phyloP scores from a whole-genome alignment of 2,329 filamentous ascomycete species.

The Penicillium sclerotiorum region DNA sequence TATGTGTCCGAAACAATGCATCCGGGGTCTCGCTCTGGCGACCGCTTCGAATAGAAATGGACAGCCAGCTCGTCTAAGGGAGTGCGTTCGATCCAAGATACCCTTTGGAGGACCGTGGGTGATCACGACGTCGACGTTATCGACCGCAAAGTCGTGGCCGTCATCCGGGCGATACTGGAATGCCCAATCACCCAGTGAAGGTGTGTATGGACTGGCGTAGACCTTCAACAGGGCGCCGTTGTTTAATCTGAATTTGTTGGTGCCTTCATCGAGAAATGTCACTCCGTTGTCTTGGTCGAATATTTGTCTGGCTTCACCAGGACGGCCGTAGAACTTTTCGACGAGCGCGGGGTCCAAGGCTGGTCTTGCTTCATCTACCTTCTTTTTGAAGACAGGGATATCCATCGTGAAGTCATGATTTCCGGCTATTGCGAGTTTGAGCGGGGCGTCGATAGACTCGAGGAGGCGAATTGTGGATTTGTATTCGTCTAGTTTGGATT shows the following conservation, averaged over 20 bases:
- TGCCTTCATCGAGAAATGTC: slow-evolving; percentile 55
- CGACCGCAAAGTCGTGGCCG: slow-evolving; percentile 42
- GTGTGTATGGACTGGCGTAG: slow-evolving; percentile 59
- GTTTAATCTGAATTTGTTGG: slow-evolving; percentile 48
- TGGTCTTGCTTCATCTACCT: slow-evolving; percentile 30
- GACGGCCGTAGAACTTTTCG: slow-evolving; percentile 44
- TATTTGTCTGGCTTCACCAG: slow-evolving; percentile 43
- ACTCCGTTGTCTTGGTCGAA: slow-evolving; percentile 43
- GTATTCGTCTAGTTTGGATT: not conserved
- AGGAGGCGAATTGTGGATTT: slow-evolving; percentile 35
- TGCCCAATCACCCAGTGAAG: slow-evolving; percentile 49
- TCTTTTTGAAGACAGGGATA: slow-evolving; percentile 37
- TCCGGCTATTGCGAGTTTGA: slow-evolving; percentile 59
- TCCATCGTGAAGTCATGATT: slow-evolving; percentile 57
- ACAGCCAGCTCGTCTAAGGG: slow-evolving; percentile 34
- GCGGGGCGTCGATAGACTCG: slow-evolving; percentile 45
- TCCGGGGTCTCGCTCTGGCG: slow-evolving; percentile 33
- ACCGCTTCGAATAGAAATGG: slow-evolving; percentile 15
- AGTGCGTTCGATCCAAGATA: slow-evolving; percentile 47
- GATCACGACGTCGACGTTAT: slow-evolving; percentile 51
- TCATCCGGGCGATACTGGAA: slow-evolving; percentile 51
- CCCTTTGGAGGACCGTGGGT: slow-evolving; percentile 60
- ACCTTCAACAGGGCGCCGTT: slow-evolving; percentile 56
- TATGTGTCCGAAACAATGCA: slow-evolving; percentile 48
- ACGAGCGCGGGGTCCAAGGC: slow-evolving; percentile 33